Base-by-base conservation (phyloP, 108 stramenopile species). In the Schizochytrium sp. region DNA sequence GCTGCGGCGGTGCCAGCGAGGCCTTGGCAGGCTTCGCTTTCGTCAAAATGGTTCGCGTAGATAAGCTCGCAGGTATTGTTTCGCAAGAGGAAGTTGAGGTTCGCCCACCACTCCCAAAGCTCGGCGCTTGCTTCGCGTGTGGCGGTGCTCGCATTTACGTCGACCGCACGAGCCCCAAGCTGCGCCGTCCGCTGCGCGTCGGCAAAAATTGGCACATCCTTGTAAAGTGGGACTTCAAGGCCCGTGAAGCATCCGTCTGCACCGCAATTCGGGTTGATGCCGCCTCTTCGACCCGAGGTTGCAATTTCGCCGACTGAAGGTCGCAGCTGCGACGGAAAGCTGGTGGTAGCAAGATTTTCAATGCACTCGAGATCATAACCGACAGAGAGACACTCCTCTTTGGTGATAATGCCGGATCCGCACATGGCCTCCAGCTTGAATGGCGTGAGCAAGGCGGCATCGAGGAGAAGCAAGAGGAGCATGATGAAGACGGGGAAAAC, bases 391-490 rank as follows among this genome's bases (percentile, higher is more conserved):
- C 76, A 83, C 2, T 83, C 76, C 10, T 47, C 76, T 53, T 53
- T 83, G n/a, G 76, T 53, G 21, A 41, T 18, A 53, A 83, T 83
- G 19, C 76, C 76, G n/a, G 45, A 47, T 12, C 76, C 76, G 28
- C 76, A 83, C 51, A 83, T 53, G 51, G 76, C 76, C 45, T 83
- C 76, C 8, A 53, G n/a, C 51, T 83, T 83, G 76, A 83, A 83
- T 21, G 45, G 45, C 3, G 76, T 83, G n/a, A 83, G 51, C 12
- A 83, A 23, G 10, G 51, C 48, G 12, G 76, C 45, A 34, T 83
- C 76, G 16, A 83, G 51, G 1, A 28, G 43, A 3, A 83, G 51
- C 18, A 83, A 12, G 43, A 53, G 16, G 2, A 83, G 51, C 76
- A 83, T 83, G 51, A 83, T 83, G 25, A 83, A 12, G 25, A 83